phyloP scores from a whole-genome alignment of 306 rosid genomes.

The Vigna radiata region DNA sequence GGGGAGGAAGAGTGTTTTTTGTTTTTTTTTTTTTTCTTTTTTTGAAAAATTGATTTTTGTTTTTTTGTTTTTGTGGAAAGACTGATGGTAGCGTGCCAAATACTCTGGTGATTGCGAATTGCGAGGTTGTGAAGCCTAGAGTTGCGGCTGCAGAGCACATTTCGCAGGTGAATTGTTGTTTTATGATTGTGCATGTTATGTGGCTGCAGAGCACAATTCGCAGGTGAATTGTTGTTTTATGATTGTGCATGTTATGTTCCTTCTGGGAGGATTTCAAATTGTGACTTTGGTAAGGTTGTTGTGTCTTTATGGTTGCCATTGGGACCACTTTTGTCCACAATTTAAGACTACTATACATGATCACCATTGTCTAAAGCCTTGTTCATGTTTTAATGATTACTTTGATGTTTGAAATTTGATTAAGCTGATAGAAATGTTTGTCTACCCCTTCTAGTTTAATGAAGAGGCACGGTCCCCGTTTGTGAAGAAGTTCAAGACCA shows the following conservation, averaged over 20 bases:
- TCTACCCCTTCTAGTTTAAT: conserved; percentile 72
- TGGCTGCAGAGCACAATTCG: conserved; percentile 94
- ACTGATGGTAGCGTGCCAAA: conserved; percentile 99
- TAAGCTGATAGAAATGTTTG: conserved; percentile 9
- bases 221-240: conserved; percentile 62
- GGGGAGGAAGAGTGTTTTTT: neutral
- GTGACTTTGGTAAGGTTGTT: neutral
- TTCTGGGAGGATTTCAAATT: neutral
- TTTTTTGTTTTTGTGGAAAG: conserved; percentile 40
- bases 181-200: neutral
- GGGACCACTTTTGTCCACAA: neutral
- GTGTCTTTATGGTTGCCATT: neutral
- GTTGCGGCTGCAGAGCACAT: conserved; percentile 99
- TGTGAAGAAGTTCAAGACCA: conserved; percentile 98
- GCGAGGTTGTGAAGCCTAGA: conserved; percentile 97
- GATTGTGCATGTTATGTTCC: neutral
- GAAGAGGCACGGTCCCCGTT: conserved; percentile 99
- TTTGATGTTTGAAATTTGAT: conserved; percentile 15
- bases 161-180: conserved; percentile 70
- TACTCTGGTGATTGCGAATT: conserved; percentile 95
- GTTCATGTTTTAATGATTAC: neutral
- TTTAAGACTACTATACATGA: neutral
- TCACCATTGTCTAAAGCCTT: neutral
- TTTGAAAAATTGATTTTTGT: neutral
- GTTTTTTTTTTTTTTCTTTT: neutral